Evolutionary conservation across 257 asterid species (phyloP).

Genomic region (Fraxinus excelsior): DNA sequence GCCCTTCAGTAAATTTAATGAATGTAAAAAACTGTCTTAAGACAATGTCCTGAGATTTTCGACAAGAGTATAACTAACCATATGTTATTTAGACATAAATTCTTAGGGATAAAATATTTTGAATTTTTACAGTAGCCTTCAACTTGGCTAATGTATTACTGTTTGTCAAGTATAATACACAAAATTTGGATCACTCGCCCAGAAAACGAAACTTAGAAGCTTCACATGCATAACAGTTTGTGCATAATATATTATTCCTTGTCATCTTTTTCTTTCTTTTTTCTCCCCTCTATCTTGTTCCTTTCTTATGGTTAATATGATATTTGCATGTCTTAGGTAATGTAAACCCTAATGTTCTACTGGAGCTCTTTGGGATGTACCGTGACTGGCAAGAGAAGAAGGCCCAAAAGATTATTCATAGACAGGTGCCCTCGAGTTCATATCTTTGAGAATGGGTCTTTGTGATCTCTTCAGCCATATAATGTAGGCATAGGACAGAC

Average conservation of each 20-base stretch:
- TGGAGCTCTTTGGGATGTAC: constrained; percentile 81
- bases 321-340: constrained; percentile 50
- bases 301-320: constrained; percentile 17
- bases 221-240: not conserved
- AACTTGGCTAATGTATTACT: not conserved
- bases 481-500: not conserved
- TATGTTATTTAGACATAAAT: too few species aligned
- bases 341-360: constrained; percentile 75
- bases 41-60: not conserved
- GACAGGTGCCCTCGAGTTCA: constrained; percentile 58
- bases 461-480: not conserved
- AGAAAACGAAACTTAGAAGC: not conserved
- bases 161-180: not conserved
- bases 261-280: not conserved
- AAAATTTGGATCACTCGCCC: not conserved
- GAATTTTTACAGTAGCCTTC: not conserved
- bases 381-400: constrained; percentile 87
- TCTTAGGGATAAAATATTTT: not conserved
- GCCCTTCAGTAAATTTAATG: too few species aligned
- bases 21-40: too few species aligned
- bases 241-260: not conserved
- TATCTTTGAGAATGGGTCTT: not conserved
- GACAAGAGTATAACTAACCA: not conserved
- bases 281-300: constrained; percentile 1
- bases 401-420: constrained; percentile 55